These are phyloP conservation scores for Coniochaeta pulveracea DNA, from an alignment of 2,329 filamentous ascomycete species.

Conservation along the genomic window DNA sequence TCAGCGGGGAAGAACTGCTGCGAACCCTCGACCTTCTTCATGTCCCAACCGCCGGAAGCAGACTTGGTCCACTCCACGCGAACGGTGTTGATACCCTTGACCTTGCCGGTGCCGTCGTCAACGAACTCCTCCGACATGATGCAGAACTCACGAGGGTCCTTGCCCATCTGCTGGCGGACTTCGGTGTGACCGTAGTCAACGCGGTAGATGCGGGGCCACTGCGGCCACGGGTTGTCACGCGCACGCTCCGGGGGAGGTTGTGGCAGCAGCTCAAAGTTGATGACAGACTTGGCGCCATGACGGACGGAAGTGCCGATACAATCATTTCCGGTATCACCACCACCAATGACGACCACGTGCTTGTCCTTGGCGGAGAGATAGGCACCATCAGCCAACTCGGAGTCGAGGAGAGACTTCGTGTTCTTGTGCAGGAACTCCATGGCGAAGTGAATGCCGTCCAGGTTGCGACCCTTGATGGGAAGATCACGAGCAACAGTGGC, in stretches of 20 bases:
- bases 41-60: conserved; percentile 85
- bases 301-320: conserved; percentile 95
- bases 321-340: conserved; percentile 95
- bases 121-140: conserved; percentile 98
- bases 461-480: conserved; percentile 77
- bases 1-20: conserved; percentile 96
- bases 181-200: conserved; percentile 97
- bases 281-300: conserved; percentile 88
- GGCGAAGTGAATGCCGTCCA: conserved; percentile 86
- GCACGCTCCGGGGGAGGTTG: conserved; percentile 87
- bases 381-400: conserved; percentile 66
- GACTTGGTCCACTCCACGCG: conserved; percentile 95
- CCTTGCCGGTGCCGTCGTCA: conserved; percentile 73
- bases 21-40: conserved; percentile 91
- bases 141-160: conserved; percentile 92
- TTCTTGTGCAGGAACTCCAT: conserved; percentile 98
- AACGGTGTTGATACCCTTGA: conserved; percentile 92
- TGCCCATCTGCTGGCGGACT: conserved; percentile 91
- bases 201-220: conserved; percentile 96
- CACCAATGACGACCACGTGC: conserved; percentile 91
- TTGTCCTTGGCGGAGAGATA: conserved; percentile 96
- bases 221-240: conserved; percentile 92
- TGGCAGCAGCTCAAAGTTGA: conserved; percentile 91
- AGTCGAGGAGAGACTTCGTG: conserved; percentile 94
- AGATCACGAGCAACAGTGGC: conserved; percentile 89